A percentile compares a stretch with the other conserved stretches of the same genome.
phyloP scores from a whole-genome alignment of 345 rosid genomes.

The Chamaenerion angustifolium region DNA sequence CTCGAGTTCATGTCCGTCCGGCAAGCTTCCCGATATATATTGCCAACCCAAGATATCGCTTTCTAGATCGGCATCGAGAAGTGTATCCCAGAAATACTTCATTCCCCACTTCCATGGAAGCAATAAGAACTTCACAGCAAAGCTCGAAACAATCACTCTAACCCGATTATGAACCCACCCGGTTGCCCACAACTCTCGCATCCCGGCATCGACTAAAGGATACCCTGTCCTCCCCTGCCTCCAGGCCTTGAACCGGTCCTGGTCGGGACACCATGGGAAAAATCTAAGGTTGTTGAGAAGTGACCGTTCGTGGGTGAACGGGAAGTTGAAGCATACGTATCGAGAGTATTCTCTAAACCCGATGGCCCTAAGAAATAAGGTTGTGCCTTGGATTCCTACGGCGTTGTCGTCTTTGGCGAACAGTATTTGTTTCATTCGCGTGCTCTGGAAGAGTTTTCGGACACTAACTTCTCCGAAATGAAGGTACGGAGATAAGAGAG shows the following conservation, averaged over 20 bases:
- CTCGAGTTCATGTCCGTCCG: slow-evolving; percentile 88
- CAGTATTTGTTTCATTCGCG: slow-evolving; percentile 52
- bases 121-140: slow-evolving; percentile 74
- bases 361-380: slow-evolving; percentile 56
- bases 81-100: slow-evolving; percentile 95
- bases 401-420: slow-evolving; percentile 61
- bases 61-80: slow-evolving; percentile 86
- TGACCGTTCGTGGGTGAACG: slow-evolving; percentile 70
- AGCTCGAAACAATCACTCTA: slow-evolving; percentile 79
- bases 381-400: slow-evolving; percentile 44
- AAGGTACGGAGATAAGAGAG: slow-evolving; percentile 79
- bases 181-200: slow-evolving; percentile 98
- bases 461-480: slow-evolving; percentile 93
- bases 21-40: slow-evolving; percentile 87
- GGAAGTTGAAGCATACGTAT: slow-evolving; percentile 87
- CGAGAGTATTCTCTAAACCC: slow-evolving; percentile 90
- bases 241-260: slow-evolving; percentile 68
- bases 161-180: slow-evolving; percentile 89
- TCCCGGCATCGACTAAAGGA: slow-evolving; percentile 91
- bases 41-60: slow-evolving; percentile 91
- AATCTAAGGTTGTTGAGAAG: slow-evolving; percentile 49
- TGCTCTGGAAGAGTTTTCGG: slow-evolving; percentile 61
- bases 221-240: slow-evolving; percentile 92
- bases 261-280: slow-evolving; percentile 68
- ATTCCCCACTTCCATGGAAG: slow-evolving; percentile 98